Conservation (phyloP, 163 green algal genomes). For the Chlamydomonas reinhardtii region DNA sequence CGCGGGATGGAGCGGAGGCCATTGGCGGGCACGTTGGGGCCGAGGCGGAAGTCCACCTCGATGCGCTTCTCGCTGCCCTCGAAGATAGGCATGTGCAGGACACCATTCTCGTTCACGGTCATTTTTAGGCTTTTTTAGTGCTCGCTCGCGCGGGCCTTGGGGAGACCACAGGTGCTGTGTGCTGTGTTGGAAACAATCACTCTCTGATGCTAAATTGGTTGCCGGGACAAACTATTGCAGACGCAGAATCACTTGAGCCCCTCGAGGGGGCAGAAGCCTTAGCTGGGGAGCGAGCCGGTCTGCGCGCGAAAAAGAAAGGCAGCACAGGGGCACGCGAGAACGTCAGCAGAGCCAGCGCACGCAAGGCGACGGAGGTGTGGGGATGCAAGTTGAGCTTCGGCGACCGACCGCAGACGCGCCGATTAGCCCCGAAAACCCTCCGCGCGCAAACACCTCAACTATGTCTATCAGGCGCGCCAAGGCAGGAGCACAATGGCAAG, state of each 20-base stretch:
- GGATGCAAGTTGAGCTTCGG: no score
- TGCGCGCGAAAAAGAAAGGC: neutral
- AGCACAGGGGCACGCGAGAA: no score
- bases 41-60: slow-evolving; percentile 87
- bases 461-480: no score
- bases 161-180: slow-evolving; percentile 37
- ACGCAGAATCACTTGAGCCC: slow-evolving; percentile 13
- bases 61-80: slow-evolving; percentile 98
- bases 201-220: slow-evolving; percentile 43
- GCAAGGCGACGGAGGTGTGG: no score
- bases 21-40: slow-evolving; percentile 35
- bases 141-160: slow-evolving; percentile 8
- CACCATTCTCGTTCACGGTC: neutral
- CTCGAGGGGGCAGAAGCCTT: slow-evolving; percentile 24
- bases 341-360: no score
- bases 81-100: slow-evolving; percentile 83
- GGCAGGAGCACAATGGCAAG: no score
- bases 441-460: no score
- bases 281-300: slow-evolving; percentile 50
- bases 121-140: neutral
- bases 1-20: slow-evolving; percentile 87
- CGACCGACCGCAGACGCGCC: no score
- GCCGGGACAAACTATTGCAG: slow-evolving; percentile 43
- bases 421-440: no score
- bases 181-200: slow-evolving; percentile 48